phyloP scores from a whole-genome alignment of 2,329 filamentous ascomycete genomes.

The Daldinia sp. region DNA sequence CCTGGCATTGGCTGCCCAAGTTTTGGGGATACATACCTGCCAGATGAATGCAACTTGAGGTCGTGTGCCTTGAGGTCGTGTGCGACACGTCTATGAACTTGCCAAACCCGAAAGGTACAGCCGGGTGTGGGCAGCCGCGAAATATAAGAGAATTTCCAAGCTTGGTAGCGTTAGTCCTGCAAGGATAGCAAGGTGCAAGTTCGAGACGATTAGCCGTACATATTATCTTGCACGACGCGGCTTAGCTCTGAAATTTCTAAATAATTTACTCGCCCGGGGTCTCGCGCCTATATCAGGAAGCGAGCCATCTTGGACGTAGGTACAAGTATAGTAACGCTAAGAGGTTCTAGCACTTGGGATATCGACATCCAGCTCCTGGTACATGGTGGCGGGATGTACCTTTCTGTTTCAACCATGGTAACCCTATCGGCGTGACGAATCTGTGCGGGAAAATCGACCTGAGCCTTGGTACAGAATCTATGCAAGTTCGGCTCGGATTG shows the following conservation, averaged over 20 bases:
- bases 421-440: conserved; percentile 18
- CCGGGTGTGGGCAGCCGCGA: conserved; percentile 6
- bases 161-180: conserved; percentile 4
- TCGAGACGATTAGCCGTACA: conserved; percentile 17
- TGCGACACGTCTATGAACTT: conserved; percentile 6
- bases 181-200: conserved; percentile 13
- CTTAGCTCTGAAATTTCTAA: conserved; percentile 19
- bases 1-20: neutral
- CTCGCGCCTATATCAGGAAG: conserved; percentile 11
- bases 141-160: conserved; percentile 24
- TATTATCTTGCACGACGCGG: conserved; percentile 14
- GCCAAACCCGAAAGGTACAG: conserved; percentile 5
- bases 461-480: conserved; percentile 13
- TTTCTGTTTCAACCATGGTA: conserved; percentile 9
- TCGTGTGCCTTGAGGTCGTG: conserved; percentile 3
- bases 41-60: conserved; percentile 18
- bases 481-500: conserved; percentile 7
- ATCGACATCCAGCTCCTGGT: conserved; percentile 18
- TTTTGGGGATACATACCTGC: conserved; percentile 19
- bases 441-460: conserved; percentile 26
- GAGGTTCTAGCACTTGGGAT: conserved; percentile 10
- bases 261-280: conserved; percentile 1
- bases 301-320: conserved; percentile 11
- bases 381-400: conserved; percentile 17
- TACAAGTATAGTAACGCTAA: conserved; percentile 36